phyloP scores from a whole-genome alignment of 495 filamentous ascomycete genomes.

The Penicillium odoratum region DNA sequence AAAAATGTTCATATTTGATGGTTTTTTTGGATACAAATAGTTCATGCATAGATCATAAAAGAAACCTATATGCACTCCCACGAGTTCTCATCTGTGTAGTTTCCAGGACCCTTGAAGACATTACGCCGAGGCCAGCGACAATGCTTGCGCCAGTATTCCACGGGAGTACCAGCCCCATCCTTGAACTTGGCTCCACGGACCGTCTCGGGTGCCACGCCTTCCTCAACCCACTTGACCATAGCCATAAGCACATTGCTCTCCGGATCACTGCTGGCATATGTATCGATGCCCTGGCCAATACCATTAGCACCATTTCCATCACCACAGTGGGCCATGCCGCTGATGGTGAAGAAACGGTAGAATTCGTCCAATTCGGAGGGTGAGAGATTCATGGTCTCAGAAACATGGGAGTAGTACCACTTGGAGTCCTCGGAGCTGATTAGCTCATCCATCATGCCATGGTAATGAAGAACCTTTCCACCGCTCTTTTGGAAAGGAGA shows the following conservation, averaged over 20 bases:
- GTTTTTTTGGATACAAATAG: too few relatives aligned
- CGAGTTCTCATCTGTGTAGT: conserved; percentile 41
- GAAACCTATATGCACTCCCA: conserved; percentile 37
- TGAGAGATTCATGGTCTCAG: conserved; percentile 40
- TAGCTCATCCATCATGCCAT: conserved; percentile 47
- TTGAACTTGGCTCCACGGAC: conserved; percentile 55
- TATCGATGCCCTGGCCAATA: conserved; percentile 46
- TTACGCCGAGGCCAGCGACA: conserved; percentile 43
- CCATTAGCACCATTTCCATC: conserved; percentile 52
- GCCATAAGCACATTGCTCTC: conserved; percentile 52
- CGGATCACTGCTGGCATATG: conserved; percentile 31
- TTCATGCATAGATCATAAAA: not conserved
- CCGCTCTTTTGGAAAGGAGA: conserved; percentile 35
- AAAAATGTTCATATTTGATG: too few relatives aligned
- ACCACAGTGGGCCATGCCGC: conserved; percentile 55
- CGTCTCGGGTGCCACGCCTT: conserved; percentile 53
- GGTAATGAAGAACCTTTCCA: conserved; percentile 53
- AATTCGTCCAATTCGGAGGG: conserved; percentile 53
- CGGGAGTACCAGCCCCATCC: conserved; percentile 17
- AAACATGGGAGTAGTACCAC: conserved; percentile 46
- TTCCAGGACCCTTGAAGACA: conserved; percentile 34
- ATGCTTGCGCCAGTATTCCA: conserved; percentile 43
- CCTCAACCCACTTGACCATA: conserved; percentile 62
- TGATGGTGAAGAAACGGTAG: conserved; percentile 60
- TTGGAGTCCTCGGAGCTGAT: conserved; percentile 47